Evolutionary conservation across 169 alveolate genomes (phyloP).

Genomic region (Plasmodium vivax): DNA sequence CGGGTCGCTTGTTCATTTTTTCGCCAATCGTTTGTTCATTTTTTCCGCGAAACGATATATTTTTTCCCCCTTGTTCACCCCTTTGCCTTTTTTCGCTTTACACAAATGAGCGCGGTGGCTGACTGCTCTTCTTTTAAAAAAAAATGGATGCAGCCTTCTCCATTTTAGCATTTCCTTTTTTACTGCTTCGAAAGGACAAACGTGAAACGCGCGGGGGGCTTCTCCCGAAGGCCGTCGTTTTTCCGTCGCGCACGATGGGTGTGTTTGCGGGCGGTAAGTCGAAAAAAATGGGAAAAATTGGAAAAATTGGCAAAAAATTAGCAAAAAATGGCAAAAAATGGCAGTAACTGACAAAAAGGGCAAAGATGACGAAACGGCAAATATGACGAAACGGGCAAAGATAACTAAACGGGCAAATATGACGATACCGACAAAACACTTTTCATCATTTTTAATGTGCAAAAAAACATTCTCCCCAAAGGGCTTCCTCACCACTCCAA

Average conservation of each 20-base stretch:
- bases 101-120: neutral
- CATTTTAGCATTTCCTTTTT: neutral
- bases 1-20: neutral
- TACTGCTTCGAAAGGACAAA: neutral
- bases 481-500: neutral
- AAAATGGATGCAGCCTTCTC: neutral
- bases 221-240: neutral
- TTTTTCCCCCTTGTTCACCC: neutral
- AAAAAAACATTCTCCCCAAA: neutral
- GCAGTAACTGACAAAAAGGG: neutral
- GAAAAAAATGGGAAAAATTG: neutral
- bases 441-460: neutral
- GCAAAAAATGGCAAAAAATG: neutral
- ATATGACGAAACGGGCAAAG: no score
- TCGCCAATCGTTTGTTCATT: neutral
- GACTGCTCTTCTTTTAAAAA: neutral
- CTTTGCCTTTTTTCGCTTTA: neutral
- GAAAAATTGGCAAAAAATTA: neutral
- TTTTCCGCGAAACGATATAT: neutral
- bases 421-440: no score
- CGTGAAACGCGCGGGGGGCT: neutral
- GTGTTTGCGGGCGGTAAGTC: neutral
- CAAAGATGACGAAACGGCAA: no score
- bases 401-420: no score
- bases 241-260: neutral